These are phyloP conservation scores for Xylariomycetidae sp. DNA, from an alignment of 2,329 filamentous ascomycete genomes.

Conservation along the genomic window DNA sequence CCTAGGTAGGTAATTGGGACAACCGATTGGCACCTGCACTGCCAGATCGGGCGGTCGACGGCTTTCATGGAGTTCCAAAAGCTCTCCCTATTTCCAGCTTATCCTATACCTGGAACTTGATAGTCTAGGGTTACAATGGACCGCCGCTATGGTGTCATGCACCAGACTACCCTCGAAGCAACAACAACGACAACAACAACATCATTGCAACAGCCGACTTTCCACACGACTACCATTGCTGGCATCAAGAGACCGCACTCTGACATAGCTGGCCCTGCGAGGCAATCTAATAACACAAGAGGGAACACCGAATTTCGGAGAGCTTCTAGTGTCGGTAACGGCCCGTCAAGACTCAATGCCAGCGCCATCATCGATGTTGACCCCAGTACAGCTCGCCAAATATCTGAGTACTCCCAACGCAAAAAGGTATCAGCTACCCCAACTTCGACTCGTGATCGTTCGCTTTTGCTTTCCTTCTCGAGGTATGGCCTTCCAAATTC, in stretches of 20 bases:
- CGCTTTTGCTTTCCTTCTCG: constrained; percentile 58
- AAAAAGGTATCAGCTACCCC: constrained; percentile 49
- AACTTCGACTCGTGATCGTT: constrained; percentile 44
- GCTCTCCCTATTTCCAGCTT: too few species aligned
- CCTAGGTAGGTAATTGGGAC: too few species aligned
- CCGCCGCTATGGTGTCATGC: constrained; percentile 29
- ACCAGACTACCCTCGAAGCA: constrained; percentile 49
- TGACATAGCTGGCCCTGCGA: constrained; percentile 9
- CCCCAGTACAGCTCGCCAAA: constrained; percentile 12
- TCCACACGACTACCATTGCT: constrained; percentile 34
- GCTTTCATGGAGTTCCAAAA: too few species aligned
- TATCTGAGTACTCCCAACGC: constrained; percentile 56
- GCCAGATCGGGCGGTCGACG: too few species aligned
- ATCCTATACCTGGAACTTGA: too few species aligned
- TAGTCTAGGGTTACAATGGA: constrained; percentile 24
- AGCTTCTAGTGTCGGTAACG: constrained; percentile 13
- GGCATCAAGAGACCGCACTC: constrained; percentile 44
- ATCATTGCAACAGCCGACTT: constrained; percentile 32
- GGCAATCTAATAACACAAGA: too few species aligned
- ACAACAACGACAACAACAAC: constrained; percentile 41
- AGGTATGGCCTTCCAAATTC: constrained; percentile 57
- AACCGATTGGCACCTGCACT: too few species aligned
- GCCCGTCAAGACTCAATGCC: constrained; percentile 29
- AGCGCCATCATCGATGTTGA: constrained; percentile 41
- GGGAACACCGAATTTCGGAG: constrained; percentile 19